phyloP scores from a whole-genome alignment of 352 stramenopile genomes.

The Elongisporangium undulatum region DNA sequence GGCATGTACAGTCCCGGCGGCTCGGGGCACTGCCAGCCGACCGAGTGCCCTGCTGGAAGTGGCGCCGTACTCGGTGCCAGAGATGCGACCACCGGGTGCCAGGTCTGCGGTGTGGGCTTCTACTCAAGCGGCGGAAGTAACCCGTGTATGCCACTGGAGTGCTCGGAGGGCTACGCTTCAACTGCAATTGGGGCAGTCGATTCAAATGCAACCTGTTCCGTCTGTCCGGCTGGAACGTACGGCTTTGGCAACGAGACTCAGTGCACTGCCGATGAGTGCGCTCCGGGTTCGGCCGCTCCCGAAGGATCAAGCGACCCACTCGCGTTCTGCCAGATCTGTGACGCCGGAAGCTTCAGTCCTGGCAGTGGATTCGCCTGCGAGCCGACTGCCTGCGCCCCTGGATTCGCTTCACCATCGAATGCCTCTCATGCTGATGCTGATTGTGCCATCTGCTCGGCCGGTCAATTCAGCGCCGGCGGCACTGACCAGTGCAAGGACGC shows the following conservation, averaged over 20 bases:
- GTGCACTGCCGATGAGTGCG: conserved; percentile 22
- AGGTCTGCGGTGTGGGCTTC: conserved; percentile 22
- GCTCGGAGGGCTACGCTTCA: conserved; percentile 21
- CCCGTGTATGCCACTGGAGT: conserved; percentile 26
- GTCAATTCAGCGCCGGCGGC: conserved; percentile 26
- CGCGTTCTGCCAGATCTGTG: conserved; percentile 26
- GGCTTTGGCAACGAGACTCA: conserved; percentile 27
- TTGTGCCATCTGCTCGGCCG: conserved; percentile 22
- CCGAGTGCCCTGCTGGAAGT: conserved; percentile 25
- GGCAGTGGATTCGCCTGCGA: conserved; percentile 21
- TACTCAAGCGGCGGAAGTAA: conserved; percentile 29
- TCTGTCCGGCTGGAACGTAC: conserved; percentile 26
- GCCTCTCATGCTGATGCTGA: conserved; percentile 21
- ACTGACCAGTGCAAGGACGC: conserved; percentile 20
- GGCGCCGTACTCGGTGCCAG: conserved; percentile 21
- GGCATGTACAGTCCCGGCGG: conserved; percentile 33
- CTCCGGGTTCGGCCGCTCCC: conserved; percentile 19
- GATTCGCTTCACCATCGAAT: conserved; percentile 17
- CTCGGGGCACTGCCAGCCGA: conserved; percentile 26
- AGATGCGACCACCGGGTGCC: conserved; percentile 15
- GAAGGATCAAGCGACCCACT: conserved; percentile 21
- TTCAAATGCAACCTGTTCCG: conserved; percentile 15
- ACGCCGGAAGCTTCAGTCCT: conserved; percentile 24
- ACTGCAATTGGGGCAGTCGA: conserved; percentile 10
- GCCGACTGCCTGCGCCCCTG: conserved; percentile 17